phyloP scores from a whole-genome alignment of 192 early-diverging fungal genomes.

The Backusella psychrophila region DNA sequence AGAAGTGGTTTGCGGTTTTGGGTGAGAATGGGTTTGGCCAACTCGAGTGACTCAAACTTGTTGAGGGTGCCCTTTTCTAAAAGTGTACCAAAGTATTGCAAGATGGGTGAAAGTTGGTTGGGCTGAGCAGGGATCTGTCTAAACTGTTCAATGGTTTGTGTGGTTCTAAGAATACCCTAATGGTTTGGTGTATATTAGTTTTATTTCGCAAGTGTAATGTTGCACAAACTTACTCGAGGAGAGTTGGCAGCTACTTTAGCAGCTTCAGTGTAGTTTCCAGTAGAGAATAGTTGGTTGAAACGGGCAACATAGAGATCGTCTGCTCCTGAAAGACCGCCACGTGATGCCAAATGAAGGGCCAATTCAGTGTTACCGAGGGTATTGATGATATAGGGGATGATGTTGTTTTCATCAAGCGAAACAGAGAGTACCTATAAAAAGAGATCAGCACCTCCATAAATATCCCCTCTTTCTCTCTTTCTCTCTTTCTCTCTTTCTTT shows the following conservation, averaged over 20 bases:
- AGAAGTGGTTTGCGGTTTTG: conserved; percentile 91
- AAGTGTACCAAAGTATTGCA: conserved; percentile 97
- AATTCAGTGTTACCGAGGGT: conserved; percentile 84
- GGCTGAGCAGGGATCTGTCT: conserved; percentile 73
- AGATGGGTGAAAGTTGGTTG: conserved; percentile 87
- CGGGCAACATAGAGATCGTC: conserved; percentile 88
- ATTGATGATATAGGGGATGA: conserved; percentile 89
- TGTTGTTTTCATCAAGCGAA: conserved; percentile 82
- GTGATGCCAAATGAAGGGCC: conserved; percentile 86
- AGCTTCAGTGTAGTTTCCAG: conserved; percentile 82
- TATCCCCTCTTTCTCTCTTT: neutral
- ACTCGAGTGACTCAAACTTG: conserved; percentile 91
- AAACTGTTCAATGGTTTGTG: conserved; percentile 92
- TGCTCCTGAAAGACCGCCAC: conserved; percentile 88
- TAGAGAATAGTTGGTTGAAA: conserved; percentile 83
- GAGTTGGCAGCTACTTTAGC: conserved; percentile 95
- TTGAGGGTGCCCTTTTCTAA: conserved; percentile 94
- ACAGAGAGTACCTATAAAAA: conserved; percentile 85
- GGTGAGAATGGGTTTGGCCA: conserved; percentile 86
- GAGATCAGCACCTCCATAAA: neutral
- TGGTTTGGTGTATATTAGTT: neutral
- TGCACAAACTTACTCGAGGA: conserved; percentile 58
- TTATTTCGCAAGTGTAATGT: neutral
- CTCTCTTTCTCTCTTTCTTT: neutral
- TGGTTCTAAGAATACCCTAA: conserved; percentile 90